Percentiles rank a stretch among this genome's conserved stretches.
Evolutionary conservation across 73 alveolate genomes (phyloP).

Genomic region (Urostyla sp.): DNA sequence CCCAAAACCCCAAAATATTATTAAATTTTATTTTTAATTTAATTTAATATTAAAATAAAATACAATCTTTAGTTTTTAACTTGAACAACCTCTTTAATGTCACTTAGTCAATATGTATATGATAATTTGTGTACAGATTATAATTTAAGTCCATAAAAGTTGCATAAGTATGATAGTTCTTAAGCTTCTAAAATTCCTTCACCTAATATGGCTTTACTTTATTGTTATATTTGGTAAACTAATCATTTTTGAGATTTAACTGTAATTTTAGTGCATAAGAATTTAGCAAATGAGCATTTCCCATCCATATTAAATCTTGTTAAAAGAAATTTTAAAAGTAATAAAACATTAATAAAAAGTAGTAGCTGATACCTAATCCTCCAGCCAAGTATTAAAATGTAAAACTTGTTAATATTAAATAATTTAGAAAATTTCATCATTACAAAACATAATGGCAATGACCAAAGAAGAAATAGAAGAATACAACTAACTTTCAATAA

Average conservation of each 20-base stretch:
- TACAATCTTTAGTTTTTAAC: too few species aligned
- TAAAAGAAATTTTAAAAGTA: constrained; percentile 19
- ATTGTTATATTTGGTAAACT: constrained; percentile 29
- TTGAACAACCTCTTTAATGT: too few species aligned
- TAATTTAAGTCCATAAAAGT: too few species aligned
- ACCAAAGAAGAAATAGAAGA: constrained; percentile 4
- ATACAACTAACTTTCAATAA: constrained; percentile 4
- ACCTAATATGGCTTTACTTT: constrained; percentile 15
- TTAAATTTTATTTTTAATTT: too few species aligned
- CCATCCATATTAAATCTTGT: constrained; percentile 40
- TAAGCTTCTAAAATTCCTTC: too few species aligned
- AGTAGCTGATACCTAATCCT: neutral
- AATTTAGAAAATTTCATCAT: neutral
- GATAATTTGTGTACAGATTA: too few species aligned
- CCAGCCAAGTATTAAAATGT: constrained; percentile 25
- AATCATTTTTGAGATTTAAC: neutral
- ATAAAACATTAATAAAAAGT: neutral
- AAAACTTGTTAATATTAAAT: neutral
- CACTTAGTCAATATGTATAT: too few species aligned
- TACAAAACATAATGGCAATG: neutral
- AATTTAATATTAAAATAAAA: too few species aligned
- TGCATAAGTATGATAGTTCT: too few species aligned
- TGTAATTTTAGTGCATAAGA: constrained; percentile 9
- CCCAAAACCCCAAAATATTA: too few species aligned
- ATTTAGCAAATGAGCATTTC: constrained; percentile 37